These are phyloP conservation scores for Flaveria linearis DNA, from an alignment of 129 eudicot genomes.

Conservation along the genomic window DNA sequence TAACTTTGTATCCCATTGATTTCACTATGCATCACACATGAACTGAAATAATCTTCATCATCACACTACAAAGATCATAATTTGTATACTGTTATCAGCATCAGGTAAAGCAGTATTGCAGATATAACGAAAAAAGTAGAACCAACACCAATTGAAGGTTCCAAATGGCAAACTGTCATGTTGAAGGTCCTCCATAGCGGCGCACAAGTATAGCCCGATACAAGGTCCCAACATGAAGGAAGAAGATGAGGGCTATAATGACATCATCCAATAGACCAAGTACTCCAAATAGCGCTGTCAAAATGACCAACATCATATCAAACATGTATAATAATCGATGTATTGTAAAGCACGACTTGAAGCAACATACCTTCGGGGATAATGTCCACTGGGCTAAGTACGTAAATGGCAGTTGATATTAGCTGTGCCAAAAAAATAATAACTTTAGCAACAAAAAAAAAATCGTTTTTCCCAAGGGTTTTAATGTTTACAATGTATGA, in stretches of 20 bases:
- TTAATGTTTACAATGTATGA: no score
- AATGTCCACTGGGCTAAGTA: constrained; percentile 88
- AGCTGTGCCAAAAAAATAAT: constrained; percentile 48
- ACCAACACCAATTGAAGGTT: not conserved
- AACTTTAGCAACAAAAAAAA: not conserved
- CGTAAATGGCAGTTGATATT: constrained; percentile 62
- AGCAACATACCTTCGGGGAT: constrained; percentile 84
- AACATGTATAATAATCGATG: not conserved
- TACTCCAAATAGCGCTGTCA: constrained; percentile 73
- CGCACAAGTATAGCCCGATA: constrained; percentile 79
- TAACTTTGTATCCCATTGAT: not conserved
- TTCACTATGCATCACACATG: not conserved
- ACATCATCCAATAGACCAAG: constrained; percentile 87
- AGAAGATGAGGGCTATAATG: constrained; percentile 72
- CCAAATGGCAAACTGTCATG: constrained; percentile 27
- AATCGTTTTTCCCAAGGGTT: not conserved
- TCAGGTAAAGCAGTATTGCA: constrained; percentile 2
- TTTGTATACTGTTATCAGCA: not conserved
- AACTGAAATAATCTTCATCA: constrained; percentile 16
- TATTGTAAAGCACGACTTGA: not conserved
- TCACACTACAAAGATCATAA: constrained; percentile 1
- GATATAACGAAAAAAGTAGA: not conserved
- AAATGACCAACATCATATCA: not conserved
- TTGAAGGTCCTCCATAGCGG: constrained; percentile 80
- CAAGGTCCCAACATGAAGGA: constrained; percentile 86